Base-by-base conservation (phyloP, 129 eudicot species). In the Ambrosia artemisiifolia region DNA sequence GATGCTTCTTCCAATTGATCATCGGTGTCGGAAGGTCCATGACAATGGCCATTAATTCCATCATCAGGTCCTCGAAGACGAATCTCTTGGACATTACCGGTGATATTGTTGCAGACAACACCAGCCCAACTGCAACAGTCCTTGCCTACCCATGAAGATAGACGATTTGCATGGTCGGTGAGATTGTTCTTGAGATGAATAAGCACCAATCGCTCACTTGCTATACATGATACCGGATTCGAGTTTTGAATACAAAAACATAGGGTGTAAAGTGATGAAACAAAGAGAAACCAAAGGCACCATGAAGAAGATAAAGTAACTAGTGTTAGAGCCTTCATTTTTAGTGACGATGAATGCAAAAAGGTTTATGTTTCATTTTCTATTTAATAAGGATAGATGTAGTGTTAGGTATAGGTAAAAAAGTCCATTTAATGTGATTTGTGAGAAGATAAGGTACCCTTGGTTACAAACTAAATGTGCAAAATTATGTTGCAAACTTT, bases 121-220 rank as follows among this genome's bases (percentile, higher is more conserved):
- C 72, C 72, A 13, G 57, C 47, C 72, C 72, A 67, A 24, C 9
- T 67, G 72, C 72, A 67, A 30, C 72, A 67, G 20, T 66, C 56
- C 2, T 44, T 24, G 20, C 71, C 71, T 3, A 19, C 49, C 89
- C 89, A 85, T 5, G 83, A 85, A 8, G 83, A 81, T 3, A 81
- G 81, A 59, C 65, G 67, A 67, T 59, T 68, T 24, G 42, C 79
- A 0, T 76, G 74, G 56, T 85, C 89, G 16, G 59, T 77, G 6
- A 84, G 73, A 59, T 79, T 73, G 24, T 64, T 54, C 59, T 81
- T 84, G 62, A 84, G 74, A 12, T 78, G 75, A 53, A 65, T 14
- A 20, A 85, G 86, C 71, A 24, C 56, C 7, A 28, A 11, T 12
- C 40, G 55, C 32, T 66, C 71, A 7, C 7, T 19, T 16, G 40